Conservation (phyloP, 2,329 filamentous ascomycete genomes). For the Colletotrichum melonis region DNA sequence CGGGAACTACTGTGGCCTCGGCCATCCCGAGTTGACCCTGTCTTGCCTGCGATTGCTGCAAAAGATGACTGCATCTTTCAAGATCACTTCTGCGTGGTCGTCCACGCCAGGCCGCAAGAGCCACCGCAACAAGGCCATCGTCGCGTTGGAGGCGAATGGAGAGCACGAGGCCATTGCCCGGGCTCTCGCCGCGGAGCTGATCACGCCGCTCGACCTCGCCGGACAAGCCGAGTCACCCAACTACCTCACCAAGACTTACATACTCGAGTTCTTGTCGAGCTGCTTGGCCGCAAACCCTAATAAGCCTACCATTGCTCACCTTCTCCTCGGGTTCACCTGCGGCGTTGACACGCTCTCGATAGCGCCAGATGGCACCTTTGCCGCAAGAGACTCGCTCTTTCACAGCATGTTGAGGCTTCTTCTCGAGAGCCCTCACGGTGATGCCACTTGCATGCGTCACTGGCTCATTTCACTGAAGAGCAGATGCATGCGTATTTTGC, state of each 20-base stretch:
- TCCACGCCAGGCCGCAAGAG: constrained; percentile 41
- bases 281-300: constrained; percentile 81
- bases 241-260: constrained; percentile 84
- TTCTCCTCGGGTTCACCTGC: constrained; percentile 89
- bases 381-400: constrained; percentile 80
- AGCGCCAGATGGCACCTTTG: constrained; percentile 76
- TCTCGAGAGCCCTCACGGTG: constrained; percentile 73
- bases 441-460: constrained; percentile 69
- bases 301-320: constrained; percentile 88
- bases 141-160: constrained; percentile 85
- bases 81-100: constrained; percentile 78
- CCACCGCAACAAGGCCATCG: constrained; percentile 85
- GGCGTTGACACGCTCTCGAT: constrained; percentile 77
- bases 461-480: constrained; percentile 79
- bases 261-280: constrained; percentile 86
- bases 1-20: constrained; percentile 87
- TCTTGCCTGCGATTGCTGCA: constrained; percentile 85
- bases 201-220: constrained; percentile 77
- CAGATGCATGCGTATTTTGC: constrained; percentile 78
- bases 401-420: constrained; percentile 83
- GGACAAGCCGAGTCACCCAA: constrained; percentile 75
- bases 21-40: constrained; percentile 83
- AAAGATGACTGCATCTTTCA: constrained; percentile 86
- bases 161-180: constrained; percentile 84
- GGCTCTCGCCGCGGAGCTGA: constrained; percentile 77